Evolutionary conservation across 1,284 basidiomycete species (phyloP), one percentile per base, ranked within the genome.

Genomic region (Naganishia sp.): DNA sequence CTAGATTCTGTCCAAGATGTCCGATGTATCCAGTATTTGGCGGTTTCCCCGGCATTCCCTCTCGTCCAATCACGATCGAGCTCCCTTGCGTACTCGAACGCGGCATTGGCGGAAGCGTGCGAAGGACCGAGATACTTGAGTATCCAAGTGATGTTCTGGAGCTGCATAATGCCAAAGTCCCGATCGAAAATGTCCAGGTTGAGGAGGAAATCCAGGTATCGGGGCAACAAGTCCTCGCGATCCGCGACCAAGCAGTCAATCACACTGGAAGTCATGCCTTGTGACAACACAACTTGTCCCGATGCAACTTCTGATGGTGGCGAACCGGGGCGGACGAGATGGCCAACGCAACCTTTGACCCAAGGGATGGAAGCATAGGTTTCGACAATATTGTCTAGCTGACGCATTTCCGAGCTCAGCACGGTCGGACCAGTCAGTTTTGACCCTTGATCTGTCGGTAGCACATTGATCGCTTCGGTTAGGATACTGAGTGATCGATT

Each of bases 401-500:
- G 31, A 23, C 25, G 46, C 44, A 48, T 50, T 15, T 65, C 63
- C 18, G 44, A 43, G 21, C 54, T 65, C n/a, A 50, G 23, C 2
- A 48, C 7, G 23, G 48, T 21, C 3, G 63, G 54, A n/a, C 61
- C 61, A 7, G 52, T 63, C 16, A 63, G 23, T 16, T 63, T 63
- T 6, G 61, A 63, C 10, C 53, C 61, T 45, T 42, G 61, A 45
- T 63, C 61, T 2, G 61, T 39, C 25, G 61, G 61, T 23, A 63
- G 18, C 10, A 43, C 50, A 18, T 54, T 36, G 86, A 86, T 57
- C 86, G 89, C 63, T 86, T 88, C 90, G 84, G 60, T 90, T 86
- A 55, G 89, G 85, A 56, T 92, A 86, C 76, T 92, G 13, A 97
- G 84, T 77, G 91, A 93, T 55, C 93, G 85, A 72, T 91, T 93